Evolutionary conservation across 495 filamentous ascomycete species (phyloP).

Genomic region (Copromyces sp.): DNA sequence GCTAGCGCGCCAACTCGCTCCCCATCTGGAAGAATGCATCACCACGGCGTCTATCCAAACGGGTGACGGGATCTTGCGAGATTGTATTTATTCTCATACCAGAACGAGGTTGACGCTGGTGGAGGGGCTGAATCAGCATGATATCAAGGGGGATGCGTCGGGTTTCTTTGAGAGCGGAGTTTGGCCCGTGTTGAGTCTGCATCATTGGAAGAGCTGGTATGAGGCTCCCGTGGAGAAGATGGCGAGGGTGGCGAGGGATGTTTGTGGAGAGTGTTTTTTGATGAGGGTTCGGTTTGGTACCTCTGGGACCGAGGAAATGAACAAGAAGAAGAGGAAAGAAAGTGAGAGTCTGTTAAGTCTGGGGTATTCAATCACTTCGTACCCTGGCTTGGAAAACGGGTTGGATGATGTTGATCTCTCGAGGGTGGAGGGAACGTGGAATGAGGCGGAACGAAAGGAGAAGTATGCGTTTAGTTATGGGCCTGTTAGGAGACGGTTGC

Average conservation of each 20-base stretch:
- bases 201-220: slow-evolving; percentile 54
- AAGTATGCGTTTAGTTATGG: slow-evolving; percentile 44
- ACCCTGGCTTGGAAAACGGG: slow-evolving; percentile 34
- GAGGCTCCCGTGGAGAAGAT: slow-evolving; percentile 45
- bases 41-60: slow-evolving; percentile 38
- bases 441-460: slow-evolving; percentile 30
- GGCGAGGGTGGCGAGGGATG: slow-evolving; percentile 36
- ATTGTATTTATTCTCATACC: slow-evolving; percentile 50
- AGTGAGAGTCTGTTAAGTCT: slow-evolving; percentile 44
- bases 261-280: slow-evolving; percentile 53
- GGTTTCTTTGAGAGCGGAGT: slow-evolving; percentile 55
- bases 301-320: slow-evolving; percentile 37
- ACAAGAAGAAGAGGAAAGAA: background rate
- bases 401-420: slow-evolving; percentile 41
- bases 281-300: slow-evolving; percentile 51
- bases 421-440: slow-evolving; percentile 53
- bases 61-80: slow-evolving; percentile 52
- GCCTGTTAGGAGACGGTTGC: slow-evolving; percentile 30
- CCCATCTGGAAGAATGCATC: slow-evolving; percentile 45
- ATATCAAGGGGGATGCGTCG: slow-evolving; percentile 48
- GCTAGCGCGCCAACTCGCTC: slow-evolving; percentile 42
- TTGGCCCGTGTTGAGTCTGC: slow-evolving; percentile 43
- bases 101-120: slow-evolving; percentile 47
- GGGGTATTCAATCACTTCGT: slow-evolving; percentile 51
- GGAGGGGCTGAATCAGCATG: slow-evolving; percentile 53